These are phyloP conservation scores for Candida sp. DNA, from an alignment of 1,139 yeast species.

Conservation along the genomic window DNA sequence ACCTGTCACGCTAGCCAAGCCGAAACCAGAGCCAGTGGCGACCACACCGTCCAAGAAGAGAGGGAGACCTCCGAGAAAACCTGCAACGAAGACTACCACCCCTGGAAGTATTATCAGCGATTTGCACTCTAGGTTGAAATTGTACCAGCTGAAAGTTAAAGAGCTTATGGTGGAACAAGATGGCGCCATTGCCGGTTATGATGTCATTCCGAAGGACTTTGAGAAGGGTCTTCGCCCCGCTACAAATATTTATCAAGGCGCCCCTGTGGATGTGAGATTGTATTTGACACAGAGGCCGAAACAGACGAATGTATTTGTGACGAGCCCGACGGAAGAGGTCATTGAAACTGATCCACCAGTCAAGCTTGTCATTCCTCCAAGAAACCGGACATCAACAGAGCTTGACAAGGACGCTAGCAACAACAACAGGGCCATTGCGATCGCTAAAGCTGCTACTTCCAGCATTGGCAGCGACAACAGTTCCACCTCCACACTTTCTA, in stretches of 20 bases:
- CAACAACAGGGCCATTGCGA: background rate
- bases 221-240: background rate
- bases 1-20: no score
- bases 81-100: background rate
- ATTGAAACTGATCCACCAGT: background rate
- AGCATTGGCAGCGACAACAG: no score
- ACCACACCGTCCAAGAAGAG: background rate
- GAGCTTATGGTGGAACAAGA: conserved; percentile 21
- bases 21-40: background rate
- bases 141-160: conserved; percentile 5
- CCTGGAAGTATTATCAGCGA: background rate
- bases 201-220: conserved; percentile 1
- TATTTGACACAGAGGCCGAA: background rate
- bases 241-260: background rate
- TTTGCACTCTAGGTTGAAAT: background rate
- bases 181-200: background rate
- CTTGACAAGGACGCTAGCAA: background rate
- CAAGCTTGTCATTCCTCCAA: background rate
- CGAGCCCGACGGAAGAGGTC: background rate
- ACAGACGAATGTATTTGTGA: background rate
- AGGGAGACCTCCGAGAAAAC: background rate
- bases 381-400: background rate
- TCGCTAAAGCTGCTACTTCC: no score
- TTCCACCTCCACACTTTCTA: no score
- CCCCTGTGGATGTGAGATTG: background rate